Evolutionary conservation across 2,329 filamentous ascomycete species (phyloP).

Genomic region (Diaporthe citriasiana): DNA sequence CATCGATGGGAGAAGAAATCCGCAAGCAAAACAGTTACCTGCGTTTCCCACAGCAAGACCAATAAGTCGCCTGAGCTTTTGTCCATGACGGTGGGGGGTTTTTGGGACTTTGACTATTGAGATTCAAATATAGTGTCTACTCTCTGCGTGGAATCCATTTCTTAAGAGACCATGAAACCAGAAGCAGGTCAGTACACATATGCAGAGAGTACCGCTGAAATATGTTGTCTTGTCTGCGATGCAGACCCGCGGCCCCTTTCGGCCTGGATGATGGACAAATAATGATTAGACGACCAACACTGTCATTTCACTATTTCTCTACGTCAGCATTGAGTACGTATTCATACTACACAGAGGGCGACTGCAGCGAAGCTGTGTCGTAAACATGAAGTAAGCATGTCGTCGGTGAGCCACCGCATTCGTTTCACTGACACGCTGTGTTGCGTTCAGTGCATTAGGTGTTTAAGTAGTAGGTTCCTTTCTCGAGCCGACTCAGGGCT

Average conservation of each 20-base stretch:
- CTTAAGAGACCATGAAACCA: not conserved
- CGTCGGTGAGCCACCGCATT: no score
- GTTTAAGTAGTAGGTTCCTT: not conserved
- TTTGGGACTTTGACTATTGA: not conserved
- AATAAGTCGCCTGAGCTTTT: not conserved
- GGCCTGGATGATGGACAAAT: not conserved
- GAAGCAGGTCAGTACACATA: not conserved
- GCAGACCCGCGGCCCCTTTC: no score
- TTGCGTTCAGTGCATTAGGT: not conserved
- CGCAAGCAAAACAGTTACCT: no score
- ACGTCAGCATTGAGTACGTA: no score
- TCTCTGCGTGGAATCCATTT: no score
- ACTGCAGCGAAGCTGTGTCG: not conserved
- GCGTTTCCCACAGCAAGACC: no score
- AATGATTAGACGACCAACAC: not conserved
- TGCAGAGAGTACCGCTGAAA: not conserved
- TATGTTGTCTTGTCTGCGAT: not conserved
- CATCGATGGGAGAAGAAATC: fast-evolving
- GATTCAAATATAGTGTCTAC: not conserved
- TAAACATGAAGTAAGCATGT: no score
- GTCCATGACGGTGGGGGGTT: not conserved
- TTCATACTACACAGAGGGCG: no score
- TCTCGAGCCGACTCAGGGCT: not conserved
- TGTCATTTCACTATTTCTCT: not conserved
- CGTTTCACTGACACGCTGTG: not conserved